Percentiles rank a stretch among this genome's conserved stretches.
phyloP scores from a whole-genome alignment of 108 stramenopile species.

The Stephanodiscus triporus region DNA sequence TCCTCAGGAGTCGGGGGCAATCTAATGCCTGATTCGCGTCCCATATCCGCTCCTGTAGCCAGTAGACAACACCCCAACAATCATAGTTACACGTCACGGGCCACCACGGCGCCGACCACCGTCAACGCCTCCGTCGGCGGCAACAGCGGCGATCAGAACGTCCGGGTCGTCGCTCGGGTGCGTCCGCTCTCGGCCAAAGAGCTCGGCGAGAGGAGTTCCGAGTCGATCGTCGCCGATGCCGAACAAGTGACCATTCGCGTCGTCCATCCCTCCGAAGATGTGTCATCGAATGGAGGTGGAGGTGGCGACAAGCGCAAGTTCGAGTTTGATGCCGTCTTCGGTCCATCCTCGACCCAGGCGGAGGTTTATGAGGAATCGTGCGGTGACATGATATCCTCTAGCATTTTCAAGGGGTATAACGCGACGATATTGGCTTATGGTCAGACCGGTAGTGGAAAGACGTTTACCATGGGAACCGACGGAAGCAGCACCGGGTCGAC shows the following conservation, averaged over 20 bases:
- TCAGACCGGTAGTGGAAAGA: slow-evolving; percentile 94
- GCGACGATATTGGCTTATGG: slow-evolving; percentile 97
- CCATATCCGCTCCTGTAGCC: too few species aligned
- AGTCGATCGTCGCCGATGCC: slow-evolving; percentile 22
- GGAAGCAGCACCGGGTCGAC: background rate
- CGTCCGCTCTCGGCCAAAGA: slow-evolving; percentile 95
- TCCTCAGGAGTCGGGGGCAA: too few species aligned
- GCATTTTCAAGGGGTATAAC: slow-evolving; percentile 90
- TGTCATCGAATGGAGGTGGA: background rate
- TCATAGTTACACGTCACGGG: too few species aligned
- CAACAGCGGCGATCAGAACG: too few species aligned
- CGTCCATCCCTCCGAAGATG: slow-evolving; percentile 2
- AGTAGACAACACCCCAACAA: too few species aligned
- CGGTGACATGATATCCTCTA: slow-evolving; percentile 50
- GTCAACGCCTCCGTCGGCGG: too few species aligned
- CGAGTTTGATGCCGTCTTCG: slow-evolving; percentile 94
- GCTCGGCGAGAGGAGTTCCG: slow-evolving; percentile 32
- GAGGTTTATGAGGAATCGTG: slow-evolving; percentile 85
- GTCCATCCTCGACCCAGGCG: slow-evolving; percentile 66
- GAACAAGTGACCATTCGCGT: too few species aligned
- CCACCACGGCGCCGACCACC: too few species aligned
- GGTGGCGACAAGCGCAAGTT: slow-evolving; percentile 46
- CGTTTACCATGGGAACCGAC: slow-evolving; percentile 65
- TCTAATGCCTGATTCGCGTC: too few species aligned
- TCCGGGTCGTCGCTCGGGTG: slow-evolving; percentile 51